A percentile compares a stretch with the other conserved stretches of the same genome.
These are phyloP conservation scores for Cyberlindnera japonica DNA, from an alignment of 805 yeast genomes.

Conservation along the genomic window DNA sequence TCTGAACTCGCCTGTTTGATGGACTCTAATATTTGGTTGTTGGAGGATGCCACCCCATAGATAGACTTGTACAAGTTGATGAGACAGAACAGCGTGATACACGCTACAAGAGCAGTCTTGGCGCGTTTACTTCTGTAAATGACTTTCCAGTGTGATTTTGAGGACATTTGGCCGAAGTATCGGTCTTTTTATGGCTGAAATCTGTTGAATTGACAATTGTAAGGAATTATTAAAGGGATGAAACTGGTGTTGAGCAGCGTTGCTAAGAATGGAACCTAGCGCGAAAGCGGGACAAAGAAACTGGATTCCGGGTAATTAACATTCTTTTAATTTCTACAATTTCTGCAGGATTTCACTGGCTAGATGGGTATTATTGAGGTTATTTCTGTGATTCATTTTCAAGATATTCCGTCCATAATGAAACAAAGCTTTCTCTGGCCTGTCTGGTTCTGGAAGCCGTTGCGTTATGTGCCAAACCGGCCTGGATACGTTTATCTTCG, in stretches of 20 bases:
- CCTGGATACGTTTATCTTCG: constrained; percentile 68
- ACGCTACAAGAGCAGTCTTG: constrained; percentile 1
- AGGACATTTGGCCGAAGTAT: too few relatives aligned
- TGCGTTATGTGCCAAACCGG: constrained; percentile 54
- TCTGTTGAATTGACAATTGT: too few relatives aligned
- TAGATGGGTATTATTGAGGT: neutral
- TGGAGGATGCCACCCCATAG: constrained; percentile 13
- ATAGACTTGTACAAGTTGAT: constrained; percentile 12
- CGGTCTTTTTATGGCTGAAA: too few relatives aligned
- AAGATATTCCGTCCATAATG: constrained; percentile 75
- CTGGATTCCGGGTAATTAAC: too few relatives aligned
- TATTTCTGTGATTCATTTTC: constrained; percentile 50
- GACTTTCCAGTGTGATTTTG: constrained; percentile 2
- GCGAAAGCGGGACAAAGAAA: too few relatives aligned
- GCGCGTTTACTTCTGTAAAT: constrained; percentile 6
- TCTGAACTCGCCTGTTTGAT: constrained; percentile 2
- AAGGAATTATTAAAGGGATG: too few relatives aligned
- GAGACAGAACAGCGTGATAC: constrained; percentile 4
- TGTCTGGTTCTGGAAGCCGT: constrained; percentile 21
- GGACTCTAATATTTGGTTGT: neutral
- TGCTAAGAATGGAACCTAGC: too few relatives aligned
- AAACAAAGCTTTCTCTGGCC: constrained; percentile 51
- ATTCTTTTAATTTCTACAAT: too few relatives aligned
- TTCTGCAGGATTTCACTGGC: neutral
- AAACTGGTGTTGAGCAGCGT: too few relatives aligned